Evolutionary conservation across 768 basidiomycete genomes (phyloP), one percentile per base, ranked within the genome.

Genomic region (Amyloporia xantha): DNA sequence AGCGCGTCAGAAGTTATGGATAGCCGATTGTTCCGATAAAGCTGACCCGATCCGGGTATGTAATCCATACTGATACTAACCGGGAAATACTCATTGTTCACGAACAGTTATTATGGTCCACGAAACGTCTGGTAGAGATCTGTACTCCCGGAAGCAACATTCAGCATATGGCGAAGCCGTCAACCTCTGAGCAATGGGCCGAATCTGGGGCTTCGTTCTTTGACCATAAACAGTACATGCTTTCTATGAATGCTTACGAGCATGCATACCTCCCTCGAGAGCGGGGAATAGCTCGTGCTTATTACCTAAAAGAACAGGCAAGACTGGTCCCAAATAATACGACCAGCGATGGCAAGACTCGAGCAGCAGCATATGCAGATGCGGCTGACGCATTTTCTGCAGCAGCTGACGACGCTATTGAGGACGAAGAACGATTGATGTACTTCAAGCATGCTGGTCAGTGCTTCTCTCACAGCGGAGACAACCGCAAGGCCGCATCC

Each of bases 1-100:
- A 36, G 83, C 84, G 1, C 72, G 80, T 36, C 81, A 79, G 49
- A 82, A 83, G 41, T 57, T 86, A 4, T 84, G 85, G 82, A 78
- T 87, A 19, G 75, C 76, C 1, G 85, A 87, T 60, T 71, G 68
- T 25, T 84, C 83, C 0, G 63, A 68, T 1, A 77, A 72, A 48
- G 69, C 74, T n/a, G 73, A 78, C 33, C 73, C 81, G 2, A 78
- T 84, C 76, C 68, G 71, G 54, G 83, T 83, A 41, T 40, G 72
- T 60, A 24, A 5, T 48, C 19, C 13, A 44, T 20, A 11, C 9
- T 9, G n/a, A 11, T 47, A 46, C 13, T 20, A 15, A 24, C 11
- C 10, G 9, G 12, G 12, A 28, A 48, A 19, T 20, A 23, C 28
- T 28, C 24, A 13, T 39, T n/a, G 24, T 1, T 40, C 44, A 13